These are phyloP conservation scores for Alternaria ethzedia DNA, from an alignment of 2,329 filamentous ascomycete genomes.

Conservation along the genomic window DNA sequence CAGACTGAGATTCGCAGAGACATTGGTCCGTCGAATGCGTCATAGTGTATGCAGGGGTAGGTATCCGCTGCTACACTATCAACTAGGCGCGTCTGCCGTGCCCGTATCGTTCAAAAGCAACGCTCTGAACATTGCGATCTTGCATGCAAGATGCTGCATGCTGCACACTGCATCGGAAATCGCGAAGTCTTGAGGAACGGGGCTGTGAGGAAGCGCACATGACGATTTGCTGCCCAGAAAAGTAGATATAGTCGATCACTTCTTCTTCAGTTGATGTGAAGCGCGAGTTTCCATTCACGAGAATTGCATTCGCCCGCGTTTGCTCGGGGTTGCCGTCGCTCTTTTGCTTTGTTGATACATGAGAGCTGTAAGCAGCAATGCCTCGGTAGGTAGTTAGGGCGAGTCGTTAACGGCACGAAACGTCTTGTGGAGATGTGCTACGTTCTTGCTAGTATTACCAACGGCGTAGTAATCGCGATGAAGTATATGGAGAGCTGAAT, in stretches of 20 bases:
- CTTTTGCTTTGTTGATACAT: background rate
- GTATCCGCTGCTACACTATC: background rate
- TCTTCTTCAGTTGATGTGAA: background rate
- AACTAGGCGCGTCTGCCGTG: background rate
- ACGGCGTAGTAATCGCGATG: background rate
- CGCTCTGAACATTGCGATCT: background rate
- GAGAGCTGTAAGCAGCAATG: background rate
- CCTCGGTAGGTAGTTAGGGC: background rate
- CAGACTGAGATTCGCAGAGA: background rate
- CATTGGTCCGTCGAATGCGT: background rate
- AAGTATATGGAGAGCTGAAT: background rate
- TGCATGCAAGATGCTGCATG: constrained; percentile 1
- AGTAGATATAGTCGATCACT: background rate
- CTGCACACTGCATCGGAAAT: constrained; percentile 2
- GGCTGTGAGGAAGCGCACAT: background rate
- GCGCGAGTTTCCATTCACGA: background rate
- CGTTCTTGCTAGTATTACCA: background rate
- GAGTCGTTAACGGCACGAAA: background rate
- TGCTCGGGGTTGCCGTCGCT: constrained; percentile 1
- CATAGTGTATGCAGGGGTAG: background rate
- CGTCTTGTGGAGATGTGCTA: background rate
- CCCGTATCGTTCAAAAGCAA: background rate
- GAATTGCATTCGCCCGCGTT: background rate
- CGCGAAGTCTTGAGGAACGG: background rate
- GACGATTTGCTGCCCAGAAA: background rate